Evolutionary conservation across 495 filamentous ascomycete species (phyloP).

Genomic region (Penicillium fimorum): DNA sequence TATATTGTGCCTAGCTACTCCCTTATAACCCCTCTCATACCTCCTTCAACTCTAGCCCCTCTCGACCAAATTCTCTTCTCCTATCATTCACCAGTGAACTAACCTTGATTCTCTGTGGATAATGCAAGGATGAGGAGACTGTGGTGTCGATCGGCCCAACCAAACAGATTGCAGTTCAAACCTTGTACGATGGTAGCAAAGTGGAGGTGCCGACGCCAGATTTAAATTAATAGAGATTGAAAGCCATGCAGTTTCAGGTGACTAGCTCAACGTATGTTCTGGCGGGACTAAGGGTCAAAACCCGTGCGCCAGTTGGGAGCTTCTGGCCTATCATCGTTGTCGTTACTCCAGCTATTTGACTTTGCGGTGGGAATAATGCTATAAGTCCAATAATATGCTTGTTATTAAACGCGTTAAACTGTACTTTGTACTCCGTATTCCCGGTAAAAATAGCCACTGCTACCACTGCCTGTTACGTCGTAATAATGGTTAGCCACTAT

Average conservation of each 20-base stretch:
- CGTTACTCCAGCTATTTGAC: slow-evolving; percentile 2
- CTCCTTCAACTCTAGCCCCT: neutral
- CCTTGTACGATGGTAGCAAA: slow-evolving; percentile 7
- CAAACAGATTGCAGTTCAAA: slow-evolving; percentile 8
- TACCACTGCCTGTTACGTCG: neutral
- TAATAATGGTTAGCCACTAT: neutral
- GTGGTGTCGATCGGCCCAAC: slow-evolving; percentile 28
- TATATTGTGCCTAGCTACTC: neutral
- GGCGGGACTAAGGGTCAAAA: slow-evolving; percentile 4
- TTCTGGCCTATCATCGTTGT: slow-evolving; percentile 11
- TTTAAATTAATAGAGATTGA: slow-evolving; percentile 12
- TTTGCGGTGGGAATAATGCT: neutral
- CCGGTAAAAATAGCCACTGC: neutral
- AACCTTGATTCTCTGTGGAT: neutral
- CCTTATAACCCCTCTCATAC: neutral
- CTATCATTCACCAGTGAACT: neutral
- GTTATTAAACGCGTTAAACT: neutral
- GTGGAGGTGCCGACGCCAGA: slow-evolving; percentile 7
- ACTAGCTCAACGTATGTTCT: slow-evolving; percentile 5
- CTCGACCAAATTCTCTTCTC: neutral
- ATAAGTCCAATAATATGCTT: neutral
- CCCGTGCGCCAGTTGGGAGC: slow-evolving; percentile 8
- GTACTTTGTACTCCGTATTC: neutral
- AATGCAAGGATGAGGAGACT: slow-evolving; percentile 29
- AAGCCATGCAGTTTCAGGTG: slow-evolving; percentile 7